Base-by-base conservation (phyloP, 2,329 filamentous ascomycete species). In the Ceratocystis ficicola region DNA sequence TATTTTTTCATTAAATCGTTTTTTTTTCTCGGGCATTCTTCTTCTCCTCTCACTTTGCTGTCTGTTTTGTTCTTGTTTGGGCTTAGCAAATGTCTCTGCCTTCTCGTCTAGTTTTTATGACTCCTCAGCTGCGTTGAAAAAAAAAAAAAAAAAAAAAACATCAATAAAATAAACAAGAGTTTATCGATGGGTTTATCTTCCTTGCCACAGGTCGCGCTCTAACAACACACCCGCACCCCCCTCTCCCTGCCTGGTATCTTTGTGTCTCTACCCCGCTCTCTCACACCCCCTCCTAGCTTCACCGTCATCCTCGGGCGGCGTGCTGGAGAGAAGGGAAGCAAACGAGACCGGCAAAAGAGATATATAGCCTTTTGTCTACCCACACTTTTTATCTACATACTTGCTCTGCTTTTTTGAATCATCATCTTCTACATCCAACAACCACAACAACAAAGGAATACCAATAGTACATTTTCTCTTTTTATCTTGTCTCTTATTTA, bases 101-200 rank as follows among this genome's bases (percentile, higher is more conserved):
- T 55, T 64, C 62, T 64, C 62, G 62, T 64, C 62, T 64, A 64
- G 62, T 52, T 64, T 52, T 41, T 64, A 64, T 44, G 41, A 64
- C 22, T 36, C 28, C 46, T 22, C 28, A 44, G 41, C 59, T 62
- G 59, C 36, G 12, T 22, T 15, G 32, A 62, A 59, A 41, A 41
- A 41, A 41, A 41, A 10, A 12, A 5, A 15, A 12, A 15, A 41
- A 15, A 41, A 15, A 36, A 41, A 15, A 41, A 5, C 36, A 0
- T 3, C 36, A 41, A 41, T 41, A 41, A 41, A 41, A 15, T 41
- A 41, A 41, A 5, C 1, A 41, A 4, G 3, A 41, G 10, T 41
- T 41, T 41, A 41, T 57, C 8, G 7, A 57, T 32, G 0, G 2
- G 0, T 30, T 57, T 57, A 7, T 57, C 8, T 32, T 7, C 52